phyloP scores from a whole-genome alignment of 1,284 basidiomycete species.

The Coriolopsis trogii region DNA sequence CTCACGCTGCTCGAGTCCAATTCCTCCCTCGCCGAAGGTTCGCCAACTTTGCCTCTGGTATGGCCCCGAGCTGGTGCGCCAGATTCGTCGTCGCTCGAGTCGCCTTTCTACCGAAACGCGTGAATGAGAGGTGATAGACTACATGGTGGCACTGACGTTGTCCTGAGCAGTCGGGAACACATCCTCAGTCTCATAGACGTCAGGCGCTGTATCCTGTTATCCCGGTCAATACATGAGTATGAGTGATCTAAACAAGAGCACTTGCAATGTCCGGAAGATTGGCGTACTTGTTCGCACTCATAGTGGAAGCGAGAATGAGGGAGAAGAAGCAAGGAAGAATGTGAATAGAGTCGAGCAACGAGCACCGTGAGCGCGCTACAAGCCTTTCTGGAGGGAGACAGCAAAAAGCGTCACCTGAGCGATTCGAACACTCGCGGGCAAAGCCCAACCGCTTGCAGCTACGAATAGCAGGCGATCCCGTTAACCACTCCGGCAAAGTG shows the following conservation, averaged over 20 bases:
- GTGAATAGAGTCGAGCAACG: not conserved
- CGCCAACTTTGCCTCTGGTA: slow-evolving; percentile 37
- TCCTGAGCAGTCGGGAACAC: slow-evolving; percentile 55
- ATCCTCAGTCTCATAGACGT: slow-evolving; percentile 93
- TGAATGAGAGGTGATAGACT: not conserved
- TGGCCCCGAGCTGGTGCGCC: slow-evolving; percentile 41
- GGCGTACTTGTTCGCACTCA: slow-evolving; percentile 83
- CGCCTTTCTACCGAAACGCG: slow-evolving; percentile 47
- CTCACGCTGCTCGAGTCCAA: slow-evolving; percentile 52
- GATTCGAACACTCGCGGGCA: slow-evolving; percentile 88
- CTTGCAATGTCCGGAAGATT: slow-evolving; percentile 89
- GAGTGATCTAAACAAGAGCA: slow-evolving; percentile 17
- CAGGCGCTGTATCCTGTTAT: slow-evolving; percentile 82
- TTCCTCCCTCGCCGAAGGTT: slow-evolving; percentile 46
- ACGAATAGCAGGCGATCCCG: slow-evolving; percentile 83
- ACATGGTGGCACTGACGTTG: slow-evolving; percentile 40
- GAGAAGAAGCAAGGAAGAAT: not conserved
- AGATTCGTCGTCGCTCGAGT: slow-evolving; percentile 69
- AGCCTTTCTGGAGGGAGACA: too few relatives aligned
- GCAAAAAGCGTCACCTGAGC: slow-evolving; percentile 78
- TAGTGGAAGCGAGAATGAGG: slow-evolving; percentile 31
- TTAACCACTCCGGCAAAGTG: slow-evolving; percentile 93
- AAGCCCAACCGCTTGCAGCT: slow-evolving; percentile 72
- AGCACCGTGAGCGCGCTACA: too few relatives aligned
- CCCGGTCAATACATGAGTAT: slow-evolving; percentile 4